These are phyloP conservation scores for Coniochaeta pulveracea DNA, from an alignment of 2,329 filamentous ascomycete genomes.

Conservation along the genomic window DNA sequence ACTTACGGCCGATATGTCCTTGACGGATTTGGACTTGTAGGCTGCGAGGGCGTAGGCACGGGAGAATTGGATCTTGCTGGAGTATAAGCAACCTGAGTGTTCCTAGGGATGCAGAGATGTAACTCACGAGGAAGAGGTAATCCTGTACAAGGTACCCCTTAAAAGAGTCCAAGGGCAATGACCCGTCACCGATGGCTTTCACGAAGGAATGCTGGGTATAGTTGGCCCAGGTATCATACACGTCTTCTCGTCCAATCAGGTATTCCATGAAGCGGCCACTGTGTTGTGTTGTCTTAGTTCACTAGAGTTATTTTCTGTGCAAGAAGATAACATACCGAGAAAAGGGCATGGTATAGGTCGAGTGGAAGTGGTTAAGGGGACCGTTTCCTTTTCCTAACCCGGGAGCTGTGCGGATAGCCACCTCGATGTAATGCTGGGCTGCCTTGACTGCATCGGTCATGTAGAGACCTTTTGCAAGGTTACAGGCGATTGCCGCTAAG, in stretches of 20 bases:
- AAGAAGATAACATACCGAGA: conserved; percentile 42
- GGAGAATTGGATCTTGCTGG: conserved; percentile 64
- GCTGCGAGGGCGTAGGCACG: conserved; percentile 75
- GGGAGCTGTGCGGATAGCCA: conserved; percentile 54
- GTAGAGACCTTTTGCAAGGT: conserved; percentile 47
- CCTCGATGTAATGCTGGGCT: conserved; percentile 63
- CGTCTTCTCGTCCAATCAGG: conserved; percentile 61
- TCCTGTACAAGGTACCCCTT: conserved; percentile 87
- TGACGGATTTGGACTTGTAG: conserved; percentile 69
- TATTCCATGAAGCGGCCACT: conserved; percentile 78
- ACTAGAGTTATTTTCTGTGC: too few species aligned
- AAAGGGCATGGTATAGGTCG: conserved; percentile 56
- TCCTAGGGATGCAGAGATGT: neutral
- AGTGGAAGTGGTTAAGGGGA: conserved; percentile 72
- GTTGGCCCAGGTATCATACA: conserved; percentile 60
- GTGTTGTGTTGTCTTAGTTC: neutral
- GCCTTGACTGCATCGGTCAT: conserved; percentile 50
- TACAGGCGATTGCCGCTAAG: conserved; percentile 62
- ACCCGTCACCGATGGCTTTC: conserved; percentile 61
- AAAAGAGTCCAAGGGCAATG: conserved; percentile 64
- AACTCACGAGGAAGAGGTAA: conserved; percentile 70
- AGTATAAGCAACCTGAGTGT: conserved; percentile 2
- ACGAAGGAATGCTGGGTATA: conserved; percentile 82
- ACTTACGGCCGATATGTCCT: conserved; percentile 59
- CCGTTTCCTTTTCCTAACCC: conserved; percentile 56